Conservation (phyloP, 2,329 filamentous ascomycete genomes). For the Diplodia corticola region DNA sequence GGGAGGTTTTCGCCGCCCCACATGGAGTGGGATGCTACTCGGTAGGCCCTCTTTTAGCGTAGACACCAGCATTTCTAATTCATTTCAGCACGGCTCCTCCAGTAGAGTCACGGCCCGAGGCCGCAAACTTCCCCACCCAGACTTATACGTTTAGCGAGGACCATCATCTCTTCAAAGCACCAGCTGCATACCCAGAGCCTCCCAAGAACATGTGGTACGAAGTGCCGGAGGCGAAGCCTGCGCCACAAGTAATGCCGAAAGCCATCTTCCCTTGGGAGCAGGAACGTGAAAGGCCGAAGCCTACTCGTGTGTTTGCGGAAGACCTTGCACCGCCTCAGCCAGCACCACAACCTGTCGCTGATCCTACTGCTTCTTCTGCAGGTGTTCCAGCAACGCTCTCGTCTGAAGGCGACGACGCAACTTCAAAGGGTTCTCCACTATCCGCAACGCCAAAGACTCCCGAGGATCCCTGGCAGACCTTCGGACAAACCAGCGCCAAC, state of each 20-base stretch:
- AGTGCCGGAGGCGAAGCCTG: constrained; percentile 62
- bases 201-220: constrained; percentile 88
- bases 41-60: constrained; percentile 43
- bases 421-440: constrained; percentile 24
- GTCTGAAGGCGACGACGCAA: background rate
- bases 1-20: constrained; percentile 58
- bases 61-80: constrained; percentile 24
- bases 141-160: constrained; percentile 84
- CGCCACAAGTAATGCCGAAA: constrained; percentile 60
- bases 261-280: constrained; percentile 91
- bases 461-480: constrained; percentile 70
- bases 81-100: constrained; percentile 50
- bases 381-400: background rate
- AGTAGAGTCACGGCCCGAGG: constrained; percentile 74
- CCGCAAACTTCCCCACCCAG: constrained; percentile 74
- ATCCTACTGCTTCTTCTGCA: constrained; percentile 20
- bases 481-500: constrained; percentile 66
- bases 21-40: constrained; percentile 63
- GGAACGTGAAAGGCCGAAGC: constrained; percentile 61
- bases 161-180: constrained; percentile 72
- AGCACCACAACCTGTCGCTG: constrained; percentile 29
- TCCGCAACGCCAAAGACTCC: constrained; percentile 31
- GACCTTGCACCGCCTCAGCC: constrained; percentile 44
- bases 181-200: constrained; percentile 74
- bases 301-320: constrained; percentile 66